These are phyloP conservation scores for Psilocybe subaeruginosa DNA, from an alignment of 768 basidiomycete genomes.

Conservation along the genomic window DNA sequence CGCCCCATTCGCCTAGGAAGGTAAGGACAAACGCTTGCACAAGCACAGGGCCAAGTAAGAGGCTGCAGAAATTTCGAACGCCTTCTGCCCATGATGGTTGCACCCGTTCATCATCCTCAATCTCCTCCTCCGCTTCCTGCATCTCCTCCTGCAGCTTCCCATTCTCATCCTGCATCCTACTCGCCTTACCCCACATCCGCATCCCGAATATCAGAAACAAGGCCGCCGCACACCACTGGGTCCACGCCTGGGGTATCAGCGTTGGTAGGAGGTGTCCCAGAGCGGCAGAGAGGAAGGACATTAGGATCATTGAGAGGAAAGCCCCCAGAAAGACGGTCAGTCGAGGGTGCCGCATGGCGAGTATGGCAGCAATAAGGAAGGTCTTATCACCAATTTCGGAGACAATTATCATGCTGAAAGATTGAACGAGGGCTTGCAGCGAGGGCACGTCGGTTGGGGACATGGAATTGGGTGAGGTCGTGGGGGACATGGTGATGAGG, in stretches of 20 bases:
- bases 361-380: conserved; percentile 81
- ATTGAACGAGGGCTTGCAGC: conserved; percentile 63
- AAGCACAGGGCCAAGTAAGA: conserved; percentile 90
- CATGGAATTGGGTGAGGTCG: too few species aligned
- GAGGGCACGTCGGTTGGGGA: conserved; percentile 7
- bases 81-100: conserved; percentile 41
- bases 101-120: conserved; percentile 75
- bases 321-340: conserved; percentile 86
- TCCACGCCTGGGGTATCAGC: conserved; percentile 74
- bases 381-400: conserved; percentile 98
- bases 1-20: conserved; percentile 99
- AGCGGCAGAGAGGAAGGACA: conserved; percentile 93
- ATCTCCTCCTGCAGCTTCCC: conserved; percentile 93
- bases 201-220: conserved; percentile 91
- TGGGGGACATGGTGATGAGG: too few species aligned
- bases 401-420: conserved; percentile 88
- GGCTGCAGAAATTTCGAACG: conserved; percentile 53
- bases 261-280: conserved; percentile 88
- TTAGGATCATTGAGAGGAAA: conserved; percentile 84
- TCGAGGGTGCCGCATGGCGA: conserved; percentile 90
- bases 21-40: conserved; percentile 95
- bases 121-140: conserved; percentile 95
- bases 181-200: conserved; percentile 87
- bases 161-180: conserved; percentile 74
- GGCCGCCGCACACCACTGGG: conserved; percentile 72